Conservation (phyloP, 202 grass and related monocot species). For the Miscanthus sacchariflorus region DNA sequence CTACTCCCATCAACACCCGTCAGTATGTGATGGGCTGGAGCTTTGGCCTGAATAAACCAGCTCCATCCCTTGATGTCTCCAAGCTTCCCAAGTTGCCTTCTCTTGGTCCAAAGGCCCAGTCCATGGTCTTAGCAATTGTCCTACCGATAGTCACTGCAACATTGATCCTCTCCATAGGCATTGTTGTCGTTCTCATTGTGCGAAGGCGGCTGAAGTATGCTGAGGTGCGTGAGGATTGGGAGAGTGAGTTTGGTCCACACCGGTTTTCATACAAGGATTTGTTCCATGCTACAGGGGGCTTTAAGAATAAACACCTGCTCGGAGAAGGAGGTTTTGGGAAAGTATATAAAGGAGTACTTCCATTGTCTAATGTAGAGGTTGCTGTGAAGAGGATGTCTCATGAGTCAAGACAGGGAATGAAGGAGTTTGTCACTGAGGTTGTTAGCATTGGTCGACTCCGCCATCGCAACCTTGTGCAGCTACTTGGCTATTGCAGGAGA, state of each 20-base stretch:
- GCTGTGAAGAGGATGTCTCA: conserved; percentile 18
- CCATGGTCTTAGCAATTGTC: background rate
- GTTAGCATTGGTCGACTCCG: conserved; percentile 13
- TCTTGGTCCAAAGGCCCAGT: background rate
- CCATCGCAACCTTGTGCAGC: conserved; percentile 15
- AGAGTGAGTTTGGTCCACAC: conserved; percentile 1
- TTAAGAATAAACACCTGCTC: conserved; percentile 7
- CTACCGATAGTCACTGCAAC: conserved; percentile 20
- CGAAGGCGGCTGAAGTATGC: conserved; percentile 20
- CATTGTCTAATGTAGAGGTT: conserved; percentile 13
- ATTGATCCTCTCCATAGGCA: conserved; percentile 21
- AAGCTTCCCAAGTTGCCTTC: conserved; percentile 17
- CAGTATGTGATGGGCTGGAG: conserved; percentile 26
- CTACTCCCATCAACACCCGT: background rate
- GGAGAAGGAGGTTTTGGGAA: conserved; percentile 7
- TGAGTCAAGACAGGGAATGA: conserved; percentile 17
- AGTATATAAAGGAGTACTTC: conserved; percentile 4
- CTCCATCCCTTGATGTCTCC: background rate
- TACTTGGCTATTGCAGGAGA: conserved; percentile 20
- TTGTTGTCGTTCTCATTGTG: background rate
- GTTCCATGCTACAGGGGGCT: conserved; percentile 3
- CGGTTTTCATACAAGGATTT: conserved; percentile 29
- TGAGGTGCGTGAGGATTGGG: conserved; percentile 17
- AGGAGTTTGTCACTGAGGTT: conserved; percentile 20
- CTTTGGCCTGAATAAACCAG: conserved; percentile 27